phyloP scores from a whole-genome alignment of 2,329 filamentous ascomycete species.

The Diaporthe vaccinii region DNA sequence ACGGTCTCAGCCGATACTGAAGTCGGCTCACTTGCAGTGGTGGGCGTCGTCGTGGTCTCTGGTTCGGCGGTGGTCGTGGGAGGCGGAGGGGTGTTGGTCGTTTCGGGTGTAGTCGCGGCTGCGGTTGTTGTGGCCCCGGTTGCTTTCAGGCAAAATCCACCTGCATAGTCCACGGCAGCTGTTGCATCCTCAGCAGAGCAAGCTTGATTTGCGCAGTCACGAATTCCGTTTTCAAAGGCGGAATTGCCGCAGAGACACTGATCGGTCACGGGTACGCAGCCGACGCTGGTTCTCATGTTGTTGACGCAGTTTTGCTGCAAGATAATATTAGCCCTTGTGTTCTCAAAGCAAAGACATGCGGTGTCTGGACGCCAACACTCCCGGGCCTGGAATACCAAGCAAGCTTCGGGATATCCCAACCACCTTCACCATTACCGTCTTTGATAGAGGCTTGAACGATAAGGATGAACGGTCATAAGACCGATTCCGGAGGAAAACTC shows the following conservation, averaged over 20 bases:
- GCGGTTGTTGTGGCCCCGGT: slow-evolving; percentile 19
- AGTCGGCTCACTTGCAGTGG: slow-evolving; percentile 30
- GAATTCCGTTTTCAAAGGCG: slow-evolving; percentile 42
- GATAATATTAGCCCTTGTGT: not conserved
- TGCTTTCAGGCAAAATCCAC: slow-evolving; percentile 42
- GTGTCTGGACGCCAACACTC: not conserved
- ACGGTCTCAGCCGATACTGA: slow-evolving; percentile 19
- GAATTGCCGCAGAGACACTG: slow-evolving; percentile 45
- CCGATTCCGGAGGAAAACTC: not conserved
- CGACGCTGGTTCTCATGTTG: slow-evolving; percentile 32
- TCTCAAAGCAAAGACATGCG: not conserved
- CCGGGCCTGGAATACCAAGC: not conserved
- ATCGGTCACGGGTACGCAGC: slow-evolving; percentile 38
- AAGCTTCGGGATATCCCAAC: not conserved
- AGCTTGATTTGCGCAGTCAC: slow-evolving; percentile 42
- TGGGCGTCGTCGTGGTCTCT: slow-evolving; percentile 30
- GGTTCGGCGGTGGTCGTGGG: slow-evolving; percentile 29
- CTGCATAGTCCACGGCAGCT: slow-evolving; percentile 42
- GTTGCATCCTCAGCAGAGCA: slow-evolving; percentile 43
- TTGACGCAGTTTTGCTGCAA: slow-evolving; percentile 33
- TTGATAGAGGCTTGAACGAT: no score
- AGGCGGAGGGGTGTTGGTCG: slow-evolving; percentile 2
- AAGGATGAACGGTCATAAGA: not conserved
- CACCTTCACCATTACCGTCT: not conserved
- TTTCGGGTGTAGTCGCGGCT: slow-evolving; percentile 26